Conservation (phyloP, 2,329 filamentous ascomycete species). For the Penicillium digitatum region DNA sequence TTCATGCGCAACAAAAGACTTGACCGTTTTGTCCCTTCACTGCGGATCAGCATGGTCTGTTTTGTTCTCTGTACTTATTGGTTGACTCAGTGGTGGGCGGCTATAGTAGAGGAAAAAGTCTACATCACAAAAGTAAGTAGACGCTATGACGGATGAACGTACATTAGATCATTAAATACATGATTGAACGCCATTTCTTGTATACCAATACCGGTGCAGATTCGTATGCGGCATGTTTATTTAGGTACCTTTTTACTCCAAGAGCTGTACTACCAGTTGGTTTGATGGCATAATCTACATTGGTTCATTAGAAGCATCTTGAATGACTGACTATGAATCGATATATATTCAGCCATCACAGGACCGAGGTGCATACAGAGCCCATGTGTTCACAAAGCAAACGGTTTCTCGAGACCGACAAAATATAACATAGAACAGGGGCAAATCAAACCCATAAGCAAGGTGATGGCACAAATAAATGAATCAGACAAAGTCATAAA, state of each 20-base stretch:
- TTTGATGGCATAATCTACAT: not conserved
- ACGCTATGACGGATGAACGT: not conserved
- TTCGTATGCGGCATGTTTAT: not conserved
- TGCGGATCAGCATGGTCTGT: not conserved
- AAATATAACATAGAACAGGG: not conserved
- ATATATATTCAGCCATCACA: not conserved
- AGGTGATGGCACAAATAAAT: not conserved
- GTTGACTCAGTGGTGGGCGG: not conserved
- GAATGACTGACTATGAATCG: not conserved
- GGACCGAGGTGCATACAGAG: conserved; percentile 1
- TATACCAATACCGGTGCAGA: too few relatives aligned
- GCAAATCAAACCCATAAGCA: not conserved
- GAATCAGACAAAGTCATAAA: conserved; percentile 2
- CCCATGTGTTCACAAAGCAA: not conserved
- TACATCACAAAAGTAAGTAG: not conserved
- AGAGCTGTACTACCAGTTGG: not conserved
- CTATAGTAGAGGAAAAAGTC: not conserved
- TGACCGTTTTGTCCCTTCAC: not conserved
- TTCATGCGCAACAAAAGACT: not conserved
- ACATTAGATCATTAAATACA: not conserved
- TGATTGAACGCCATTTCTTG: not conserved
- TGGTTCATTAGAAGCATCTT: not conserved
- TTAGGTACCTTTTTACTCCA: not conserved
- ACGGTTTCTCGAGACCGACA: not conserved
- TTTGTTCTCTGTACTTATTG: not conserved